Base-by-base conservation (phyloP, 768 basidiomycete species). In the Leucosporidium yakuticum region DNA sequence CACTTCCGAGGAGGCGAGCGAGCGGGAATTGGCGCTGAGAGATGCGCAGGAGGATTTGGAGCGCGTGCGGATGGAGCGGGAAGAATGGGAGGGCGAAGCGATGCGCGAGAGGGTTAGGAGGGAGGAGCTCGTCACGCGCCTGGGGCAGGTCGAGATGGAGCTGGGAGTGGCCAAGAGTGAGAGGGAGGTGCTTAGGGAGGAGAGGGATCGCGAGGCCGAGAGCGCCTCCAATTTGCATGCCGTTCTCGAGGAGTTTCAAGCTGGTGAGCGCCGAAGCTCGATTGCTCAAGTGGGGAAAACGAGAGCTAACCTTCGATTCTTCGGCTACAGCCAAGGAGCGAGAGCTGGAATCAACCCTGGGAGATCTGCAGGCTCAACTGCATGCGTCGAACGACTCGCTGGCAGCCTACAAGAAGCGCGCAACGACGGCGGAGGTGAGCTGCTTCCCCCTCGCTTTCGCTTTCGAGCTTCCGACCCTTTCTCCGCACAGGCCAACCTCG, bases 221-320 rank as follows among this genome's bases (percentile, higher is more conserved):
- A 89, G 87, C 74, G 85, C 87, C 6, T 81, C 79, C 11, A 98
- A 98, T 79, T 78, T 99, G 67, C 90, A 97, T 77, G 88, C 88
- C 4, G 96, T 99, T 5, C 80, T 99, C 74, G 88, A 91, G 76
- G 96, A 98, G 79, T 99, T 98, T 80, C 92, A 98, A 80, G 82
- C 86, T 62, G 88, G 95, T 94, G 74, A 67, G 88, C 80, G n/a
- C 4, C 32, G 3, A 44, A 25, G 59, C 44, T 25, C 55, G 54
- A 73, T 57, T 72, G 20, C 25, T 31, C 5, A n/a, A 23, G 62
- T 75, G 54, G 64, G 44, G 61, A 7, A 54, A 15, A 5, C 54
- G 23, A 47, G 25, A 36, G 50, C 44, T 67, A 44, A 69, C 25
- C 36, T 1, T 21, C 21, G 56, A n/a, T 23, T 57, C 19, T 62